Percentiles rank a stretch among this genome's conserved stretches.
Evolutionary conservation across 106 monocot genomes (phyloP).

Genomic region (Allium fistulosum): DNA sequence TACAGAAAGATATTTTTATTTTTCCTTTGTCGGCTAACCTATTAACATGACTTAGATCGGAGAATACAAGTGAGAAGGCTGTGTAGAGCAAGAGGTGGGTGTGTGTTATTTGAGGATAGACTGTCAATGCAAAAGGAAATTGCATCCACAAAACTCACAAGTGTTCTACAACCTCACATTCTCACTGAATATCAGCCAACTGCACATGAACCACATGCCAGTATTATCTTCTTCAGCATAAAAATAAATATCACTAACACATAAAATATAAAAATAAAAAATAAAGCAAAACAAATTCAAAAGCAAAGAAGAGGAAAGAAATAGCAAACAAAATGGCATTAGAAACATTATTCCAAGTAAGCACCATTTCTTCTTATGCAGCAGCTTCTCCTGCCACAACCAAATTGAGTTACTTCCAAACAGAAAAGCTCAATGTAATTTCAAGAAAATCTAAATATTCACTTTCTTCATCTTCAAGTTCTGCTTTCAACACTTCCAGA

Average conservation of each 20-base stretch:
- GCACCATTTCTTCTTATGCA: conserved; percentile 21
- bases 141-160: conserved; percentile 9
- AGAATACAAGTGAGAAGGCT: no score
- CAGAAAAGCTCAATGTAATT: conserved; percentile 1
- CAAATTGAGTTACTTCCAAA: background rate
- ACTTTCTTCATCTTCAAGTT: background rate
- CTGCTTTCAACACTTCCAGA: background rate
- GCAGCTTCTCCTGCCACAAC: background rate
- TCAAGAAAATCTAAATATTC: background rate
- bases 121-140: background rate
- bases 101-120: background rate
- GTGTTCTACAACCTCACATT: conserved; percentile 5
- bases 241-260: background rate
- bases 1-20: no score
- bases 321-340: conserved; percentile 32
- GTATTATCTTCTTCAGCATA: background rate
- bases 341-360: conserved; percentile 46
- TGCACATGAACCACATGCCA: background rate
- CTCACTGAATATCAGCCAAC: background rate
- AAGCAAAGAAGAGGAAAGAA: background rate
- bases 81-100: no score
- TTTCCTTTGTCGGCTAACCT: no score
- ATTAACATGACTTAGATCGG: no score
- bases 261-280: background rate
- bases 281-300: background rate